Conservation (phyloP, 306 rosid genomes). For the Quercus suber region DNA sequence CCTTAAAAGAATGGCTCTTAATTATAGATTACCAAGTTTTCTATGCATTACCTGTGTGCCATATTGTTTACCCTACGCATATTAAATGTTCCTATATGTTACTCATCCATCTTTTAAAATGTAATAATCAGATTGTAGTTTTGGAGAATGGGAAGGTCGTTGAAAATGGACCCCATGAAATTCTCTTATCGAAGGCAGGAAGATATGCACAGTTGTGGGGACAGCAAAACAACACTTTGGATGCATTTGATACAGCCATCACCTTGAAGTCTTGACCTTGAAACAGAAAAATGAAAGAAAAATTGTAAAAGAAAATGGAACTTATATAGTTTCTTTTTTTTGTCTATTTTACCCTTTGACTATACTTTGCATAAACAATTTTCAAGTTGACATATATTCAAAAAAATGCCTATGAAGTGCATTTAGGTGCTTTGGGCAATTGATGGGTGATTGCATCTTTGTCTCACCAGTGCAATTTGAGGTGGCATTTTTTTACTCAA, state of each 20-base stretch:
- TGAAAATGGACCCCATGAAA: conserved; percentile 94
- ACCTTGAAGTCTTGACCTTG: conserved; percentile 37
- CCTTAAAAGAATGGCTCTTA: background rate
- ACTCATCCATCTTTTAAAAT: conserved; percentile 1
- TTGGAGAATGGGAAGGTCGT: conserved; percentile 90
- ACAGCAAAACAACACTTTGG: conserved; percentile 84
- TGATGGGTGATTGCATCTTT: background rate
- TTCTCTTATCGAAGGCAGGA: conserved; percentile 72
- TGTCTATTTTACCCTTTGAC: conserved; percentile 9
- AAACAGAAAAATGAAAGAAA: background rate
- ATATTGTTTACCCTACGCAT: background rate
- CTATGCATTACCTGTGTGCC: background rate
- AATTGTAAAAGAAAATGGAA: background rate
- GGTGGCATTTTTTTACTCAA: no score
- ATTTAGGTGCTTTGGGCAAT: conserved; percentile 8
- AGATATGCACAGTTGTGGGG: conserved; percentile 98
- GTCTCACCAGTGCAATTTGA: no score
- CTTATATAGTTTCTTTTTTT: background rate
- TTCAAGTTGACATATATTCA: conserved; percentile 4
- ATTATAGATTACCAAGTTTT: background rate
- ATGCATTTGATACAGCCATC: conserved; percentile 61
- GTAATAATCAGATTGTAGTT: conserved; percentile 68
- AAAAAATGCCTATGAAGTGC: background rate
- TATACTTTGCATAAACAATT: conserved; percentile 8
- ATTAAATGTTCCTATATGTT: background rate